Evolutionary conservation across 2,329 filamentous ascomycete genomes (phyloP).

Genomic region (Mycosphaerella arachidis): DNA sequence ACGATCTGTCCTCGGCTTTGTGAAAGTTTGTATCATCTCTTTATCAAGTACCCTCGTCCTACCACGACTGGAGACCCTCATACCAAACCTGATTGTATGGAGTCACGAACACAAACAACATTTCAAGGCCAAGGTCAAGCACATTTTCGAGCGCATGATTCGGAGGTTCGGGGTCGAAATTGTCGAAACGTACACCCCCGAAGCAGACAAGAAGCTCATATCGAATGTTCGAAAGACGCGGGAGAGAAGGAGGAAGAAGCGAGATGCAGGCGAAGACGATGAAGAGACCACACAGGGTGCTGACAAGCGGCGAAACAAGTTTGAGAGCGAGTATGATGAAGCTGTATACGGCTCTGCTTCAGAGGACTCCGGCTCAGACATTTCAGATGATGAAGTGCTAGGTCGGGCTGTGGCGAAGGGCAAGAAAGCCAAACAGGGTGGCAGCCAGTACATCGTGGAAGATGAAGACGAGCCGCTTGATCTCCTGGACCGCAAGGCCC

Average conservation of each 20-base stretch:
- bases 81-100: slow-evolving; percentile 92
- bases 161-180: slow-evolving; percentile 80
- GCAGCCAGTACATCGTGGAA: slow-evolving; percentile 82
- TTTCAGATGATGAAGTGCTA: slow-evolving; percentile 57
- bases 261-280: slow-evolving; percentile 59
- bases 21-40: slow-evolving; percentile 90
- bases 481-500: slow-evolving; percentile 78
- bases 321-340: slow-evolving; percentile 91
- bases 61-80: slow-evolving; percentile 68
- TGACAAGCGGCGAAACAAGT: slow-evolving; percentile 54
- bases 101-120: slow-evolving; percentile 97
- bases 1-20: slow-evolving; percentile 87
- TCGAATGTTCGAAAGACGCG: slow-evolving; percentile 93
- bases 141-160: slow-evolving; percentile 92
- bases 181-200: slow-evolving; percentile 76
- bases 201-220: slow-evolving; percentile 83
- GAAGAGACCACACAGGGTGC: slow-evolving; percentile 40
- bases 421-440: slow-evolving; percentile 53
- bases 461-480: slow-evolving; percentile 93
- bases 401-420: slow-evolving; percentile 45
- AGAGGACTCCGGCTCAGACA: slow-evolving; percentile 55
- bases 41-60: slow-evolving; percentile 75
- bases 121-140: slow-evolving; percentile 95
- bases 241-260: slow-evolving; percentile 86
- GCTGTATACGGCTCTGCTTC: slow-evolving; percentile 71